Base-by-base conservation (phyloP, 805 yeast species). In the Pachysolen tannophilus region DNA sequence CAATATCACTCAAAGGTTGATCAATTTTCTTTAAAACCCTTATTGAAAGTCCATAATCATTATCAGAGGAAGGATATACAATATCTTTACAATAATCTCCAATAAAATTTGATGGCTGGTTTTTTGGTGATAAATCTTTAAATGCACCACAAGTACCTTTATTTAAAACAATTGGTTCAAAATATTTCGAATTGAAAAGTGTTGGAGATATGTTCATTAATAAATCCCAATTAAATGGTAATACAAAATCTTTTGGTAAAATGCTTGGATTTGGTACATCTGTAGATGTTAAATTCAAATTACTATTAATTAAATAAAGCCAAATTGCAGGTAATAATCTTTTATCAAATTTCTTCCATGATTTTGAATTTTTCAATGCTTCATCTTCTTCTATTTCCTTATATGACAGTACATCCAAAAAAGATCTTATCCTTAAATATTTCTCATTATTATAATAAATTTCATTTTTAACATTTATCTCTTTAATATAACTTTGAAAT, bases 171-270 rank as follows among this genome's bases (percentile, higher is more conserved):
- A 37, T 27, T 15, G 23, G 15, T 14, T 28, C 21, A 18, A 28
- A 37, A 25, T 32, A 32, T 8, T 30, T 31, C 8, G 28, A 30
- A 4, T 16, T 8, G 5, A 20, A 4, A 3, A 37, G 10, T 25
- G 30, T 32, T 2, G 14, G 21, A 4, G 36, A 32, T 5, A 37
- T 15, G 24, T 37, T 20, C 13, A 25, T 32, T 14, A 37, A 19
- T 26, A 37, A 9, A 16, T 28, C 35, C 40, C 40, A 37, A 13
- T 32, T 32, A 23, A 37, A 37, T 3, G 40, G 40, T 25, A 37
- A 25, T 20, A 14, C 16, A 28, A 35, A 35, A 26, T 35, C 33
- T 20, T n/a, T 8, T 2, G 30, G 28, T 11, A 35, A 14, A n/a
- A n/a, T n/a, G n/a, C n/a, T n/a, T n/a, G n/a, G n/a, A n/a, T n/a